A percentile compares a stretch with the other conserved stretches of the same genome.
Conservation (phyloP, 2,329 filamentous ascomycete genomes). For the Hirsutella rhossiliensis region DNA sequence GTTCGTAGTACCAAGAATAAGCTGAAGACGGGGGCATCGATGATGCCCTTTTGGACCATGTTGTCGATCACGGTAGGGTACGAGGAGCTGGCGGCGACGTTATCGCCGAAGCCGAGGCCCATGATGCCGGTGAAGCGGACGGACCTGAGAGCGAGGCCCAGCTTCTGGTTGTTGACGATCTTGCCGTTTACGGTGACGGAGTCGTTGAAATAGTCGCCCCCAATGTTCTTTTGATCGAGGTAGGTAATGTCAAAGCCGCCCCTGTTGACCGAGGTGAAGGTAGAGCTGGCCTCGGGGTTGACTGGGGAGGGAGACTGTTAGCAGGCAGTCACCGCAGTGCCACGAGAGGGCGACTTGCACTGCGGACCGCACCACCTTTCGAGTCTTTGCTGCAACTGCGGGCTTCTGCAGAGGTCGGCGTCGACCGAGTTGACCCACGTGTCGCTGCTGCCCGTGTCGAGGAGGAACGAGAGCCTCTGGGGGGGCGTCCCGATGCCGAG, state of each 20-base stretch:
- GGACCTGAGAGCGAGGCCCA: slow-evolving; percentile 38
- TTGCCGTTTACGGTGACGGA: slow-evolving; percentile 37
- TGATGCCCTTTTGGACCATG: slow-evolving; percentile 49
- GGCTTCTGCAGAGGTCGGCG: slow-evolving; percentile 46
- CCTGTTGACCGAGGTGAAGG: slow-evolving; percentile 29
- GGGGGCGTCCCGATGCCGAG: slow-evolving; percentile 47
- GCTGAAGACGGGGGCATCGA: slow-evolving; percentile 54
- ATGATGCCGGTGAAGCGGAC: slow-evolving; percentile 42
- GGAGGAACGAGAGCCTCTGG: slow-evolving; percentile 39
- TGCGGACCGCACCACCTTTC: background rate
- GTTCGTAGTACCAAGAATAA: slow-evolving; percentile 40
- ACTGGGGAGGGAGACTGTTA: slow-evolving; percentile 9
- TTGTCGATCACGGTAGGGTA: slow-evolving; percentile 52
- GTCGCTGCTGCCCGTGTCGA: slow-evolving; percentile 54
- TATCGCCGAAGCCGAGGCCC: slow-evolving; percentile 44
- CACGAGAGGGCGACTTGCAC: background rate
- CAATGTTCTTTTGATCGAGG: slow-evolving; percentile 41
- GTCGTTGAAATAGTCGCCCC: slow-evolving; percentile 47
- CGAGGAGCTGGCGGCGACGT: slow-evolving; percentile 27
- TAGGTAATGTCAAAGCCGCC: slow-evolving; percentile 48
- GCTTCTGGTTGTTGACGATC: slow-evolving; percentile 36
- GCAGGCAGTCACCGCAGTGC: background rate
- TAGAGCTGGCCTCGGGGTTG: slow-evolving; percentile 32
- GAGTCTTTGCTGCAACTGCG: slow-evolving; percentile 17
- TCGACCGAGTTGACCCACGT: slow-evolving; percentile 46